Base-by-base conservation (phyloP, 2,329 filamentous ascomycete species). In the Orbilia oligospora region DNA sequence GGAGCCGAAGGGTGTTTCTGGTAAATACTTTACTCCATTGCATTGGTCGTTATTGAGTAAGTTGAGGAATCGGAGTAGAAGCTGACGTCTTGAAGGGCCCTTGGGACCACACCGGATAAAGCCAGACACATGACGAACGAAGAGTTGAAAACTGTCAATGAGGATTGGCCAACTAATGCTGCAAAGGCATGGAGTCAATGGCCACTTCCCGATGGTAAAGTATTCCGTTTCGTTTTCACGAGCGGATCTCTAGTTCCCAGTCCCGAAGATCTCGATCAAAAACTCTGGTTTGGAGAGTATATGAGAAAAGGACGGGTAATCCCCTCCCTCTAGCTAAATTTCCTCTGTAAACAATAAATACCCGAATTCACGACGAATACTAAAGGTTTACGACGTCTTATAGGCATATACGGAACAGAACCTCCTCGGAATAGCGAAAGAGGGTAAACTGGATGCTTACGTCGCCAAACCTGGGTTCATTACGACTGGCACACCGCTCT, bases 1-100 rank as follows among this genome's bases (percentile, higher is more conserved):
- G 85, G 84, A 24, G 85, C 86, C 4, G 84, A 86, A 70, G 86
- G 84, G 6, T 87, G 86, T 81, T 85, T 87, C 22, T 88, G 86
- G 86, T 84, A 81, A n/a, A 9, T 22, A 27, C 3, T 12, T 46
- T 14, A 5, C 5, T 41, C 30, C 27, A 66, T 16, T 51, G 20
- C 41, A 33, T 9, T 14, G 12, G 12, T 38, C n/a, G 8, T 30
- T 8, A 8, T 38, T 38, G 2, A 10, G 12, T 16, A 14, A 41
- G 12, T 41, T 41, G 5, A 30, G 27, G 3, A 30, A 16, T 16
- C 12, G 12, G 38, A 4, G 5, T 41, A 41, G 12, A 41, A 41
- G 14, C 38, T 41, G 1, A 41, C 12, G 2, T 41, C 16, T 41
- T 2, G 3, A 80, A 20, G 70, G 79, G 33, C 80, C 78, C 9